Conservation (phyloP, 1,284 basidiomycete genomes). For the Wallemia hederae region DNA sequence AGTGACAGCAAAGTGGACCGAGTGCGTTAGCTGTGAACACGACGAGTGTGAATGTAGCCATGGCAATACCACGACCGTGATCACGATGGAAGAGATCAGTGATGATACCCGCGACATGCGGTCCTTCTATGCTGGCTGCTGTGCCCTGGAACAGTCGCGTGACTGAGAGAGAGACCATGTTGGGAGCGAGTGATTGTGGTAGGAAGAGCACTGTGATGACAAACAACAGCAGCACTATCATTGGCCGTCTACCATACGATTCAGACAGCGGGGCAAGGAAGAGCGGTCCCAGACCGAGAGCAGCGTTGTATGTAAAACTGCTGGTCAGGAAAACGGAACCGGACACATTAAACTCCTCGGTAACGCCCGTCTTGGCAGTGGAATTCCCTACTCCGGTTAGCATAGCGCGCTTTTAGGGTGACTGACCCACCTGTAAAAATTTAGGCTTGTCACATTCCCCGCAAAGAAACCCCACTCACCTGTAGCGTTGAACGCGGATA, state of each 20-base stretch:
- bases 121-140: constrained; percentile 13
- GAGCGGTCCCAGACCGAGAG: constrained; percentile 8
- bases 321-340: neutral
- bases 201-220: constrained; percentile 14
- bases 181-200: constrained; percentile 13
- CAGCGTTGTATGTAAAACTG: constrained; percentile 6
- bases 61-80: constrained; percentile 15
- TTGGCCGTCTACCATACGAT: constrained; percentile 9
- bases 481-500: neutral
- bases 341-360: neutral
- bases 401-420: neutral
- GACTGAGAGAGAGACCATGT: constrained; percentile 13
- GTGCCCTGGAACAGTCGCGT: constrained; percentile 15
- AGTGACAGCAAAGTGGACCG: constrained; percentile 10
- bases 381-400: neutral
- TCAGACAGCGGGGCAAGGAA: constrained; percentile 7
- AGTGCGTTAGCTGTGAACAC: constrained; percentile 16
- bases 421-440: neutral
- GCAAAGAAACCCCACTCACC: neutral
- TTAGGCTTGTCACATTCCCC: neutral
- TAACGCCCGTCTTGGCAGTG: neutral
- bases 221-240: constrained; percentile 6
- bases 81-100: constrained; percentile 11
- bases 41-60: constrained; percentile 17
- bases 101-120: constrained; percentile 3